A percentile compares a stretch with the other conserved stretches of the same genome.
These are phyloP conservation scores for Trapa bicornis DNA, from an alignment of 345 rosid species.

Conservation along the genomic window DNA sequence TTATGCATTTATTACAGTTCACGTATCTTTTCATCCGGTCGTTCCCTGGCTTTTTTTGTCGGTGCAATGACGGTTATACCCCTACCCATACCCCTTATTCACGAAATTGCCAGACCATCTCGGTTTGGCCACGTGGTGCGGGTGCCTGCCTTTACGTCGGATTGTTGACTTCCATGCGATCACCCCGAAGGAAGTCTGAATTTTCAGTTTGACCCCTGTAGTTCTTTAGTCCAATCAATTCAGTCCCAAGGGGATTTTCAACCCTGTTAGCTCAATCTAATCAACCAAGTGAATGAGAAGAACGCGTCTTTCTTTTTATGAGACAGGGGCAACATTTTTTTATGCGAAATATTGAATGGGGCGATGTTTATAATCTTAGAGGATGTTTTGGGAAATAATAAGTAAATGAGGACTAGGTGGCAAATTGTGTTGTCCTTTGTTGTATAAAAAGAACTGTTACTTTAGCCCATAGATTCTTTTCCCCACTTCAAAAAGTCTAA, in stretches of 20 bases:
- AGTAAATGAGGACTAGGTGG: slow-evolving; percentile 1
- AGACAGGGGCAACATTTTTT: too few species aligned
- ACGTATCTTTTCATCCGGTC: slow-evolving; percentile 19
- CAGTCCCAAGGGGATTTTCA: background rate
- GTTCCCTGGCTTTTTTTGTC: background rate
- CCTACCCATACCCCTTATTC: background rate
- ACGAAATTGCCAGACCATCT: background rate
- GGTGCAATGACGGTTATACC: slow-evolving; percentile 8
- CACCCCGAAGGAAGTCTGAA: background rate
- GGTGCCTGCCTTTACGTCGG: too few species aligned
- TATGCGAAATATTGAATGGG: background rate
- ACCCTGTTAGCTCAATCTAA: too few species aligned
- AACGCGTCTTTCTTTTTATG: too few species aligned
- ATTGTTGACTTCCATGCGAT: slow-evolving; percentile 1
- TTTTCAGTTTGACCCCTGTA: background rate
- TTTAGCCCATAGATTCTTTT: slow-evolving; percentile 25
- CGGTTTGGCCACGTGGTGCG: slow-evolving; percentile 4
- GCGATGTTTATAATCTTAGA: background rate
- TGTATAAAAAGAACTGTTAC: slow-evolving; percentile 13
- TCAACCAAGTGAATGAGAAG: too few species aligned
- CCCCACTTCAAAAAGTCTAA: slow-evolving; percentile 13
- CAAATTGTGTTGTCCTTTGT: slow-evolving; percentile 21
- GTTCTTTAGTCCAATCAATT: background rate
- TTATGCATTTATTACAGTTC: slow-evolving; percentile 48
- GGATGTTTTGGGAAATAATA: too few species aligned